These are phyloP conservation scores for Butyriboletus loyo DNA, from an alignment of 768 basidiomycete species.

Conservation along the genomic window DNA sequence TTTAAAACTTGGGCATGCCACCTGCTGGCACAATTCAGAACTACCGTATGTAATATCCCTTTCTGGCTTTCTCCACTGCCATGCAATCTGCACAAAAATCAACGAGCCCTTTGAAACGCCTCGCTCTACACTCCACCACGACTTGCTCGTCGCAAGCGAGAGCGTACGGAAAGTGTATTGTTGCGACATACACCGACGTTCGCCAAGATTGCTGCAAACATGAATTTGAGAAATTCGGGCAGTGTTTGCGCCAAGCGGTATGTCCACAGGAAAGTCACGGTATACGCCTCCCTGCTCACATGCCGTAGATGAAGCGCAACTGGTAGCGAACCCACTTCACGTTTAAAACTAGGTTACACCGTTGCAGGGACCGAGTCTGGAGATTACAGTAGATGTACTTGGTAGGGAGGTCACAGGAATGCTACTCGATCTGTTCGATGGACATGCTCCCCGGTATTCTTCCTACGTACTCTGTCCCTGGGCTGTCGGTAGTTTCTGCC, in stretches of 20 bases:
- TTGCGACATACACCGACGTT: conserved; percentile 79
- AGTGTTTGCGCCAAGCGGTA: conserved; percentile 79
- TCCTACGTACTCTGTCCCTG: conserved; percentile 39
- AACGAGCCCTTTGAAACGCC: conserved; percentile 50
- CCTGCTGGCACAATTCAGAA: too few species aligned
- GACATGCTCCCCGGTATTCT: conserved; percentile 33
- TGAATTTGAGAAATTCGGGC: conserved; percentile 81
- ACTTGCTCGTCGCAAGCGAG: conserved; percentile 73
- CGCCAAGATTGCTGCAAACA: conserved; percentile 77
- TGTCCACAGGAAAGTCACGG: conserved; percentile 30
- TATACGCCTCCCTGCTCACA: background rate
- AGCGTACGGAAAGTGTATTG: conserved; percentile 86
- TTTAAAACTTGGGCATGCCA: conserved; percentile 7
- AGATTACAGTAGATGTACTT: conserved; percentile 19
- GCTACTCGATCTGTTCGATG: conserved; percentile 19
- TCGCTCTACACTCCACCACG: conserved; percentile 69
- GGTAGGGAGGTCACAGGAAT: conserved; percentile 6
- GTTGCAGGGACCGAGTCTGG: conserved; percentile 9
- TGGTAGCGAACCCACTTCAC: conserved; percentile 35
- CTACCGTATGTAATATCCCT: background rate
- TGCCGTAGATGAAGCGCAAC: conserved; percentile 52
- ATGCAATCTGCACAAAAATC: conserved; percentile 30
- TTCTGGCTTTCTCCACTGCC: background rate
- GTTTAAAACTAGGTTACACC: background rate
- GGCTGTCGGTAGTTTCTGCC: conserved; percentile 22